These are phyloP conservation scores for Voacanga thouarsii DNA, from an alignment of 257 asterid species.

Conservation along the genomic window DNA sequence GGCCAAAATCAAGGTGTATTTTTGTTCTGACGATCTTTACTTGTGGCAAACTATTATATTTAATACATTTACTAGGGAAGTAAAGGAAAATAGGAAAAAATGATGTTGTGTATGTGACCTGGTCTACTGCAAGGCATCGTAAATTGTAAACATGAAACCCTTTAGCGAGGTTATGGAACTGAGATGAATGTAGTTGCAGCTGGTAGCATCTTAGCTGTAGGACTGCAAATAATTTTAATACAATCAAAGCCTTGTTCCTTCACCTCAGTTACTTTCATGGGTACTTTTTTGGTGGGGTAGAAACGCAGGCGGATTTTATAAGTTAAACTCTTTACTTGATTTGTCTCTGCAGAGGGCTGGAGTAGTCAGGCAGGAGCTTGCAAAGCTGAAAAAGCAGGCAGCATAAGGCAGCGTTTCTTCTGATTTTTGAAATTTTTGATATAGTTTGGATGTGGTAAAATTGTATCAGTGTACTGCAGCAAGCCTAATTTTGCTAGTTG, in stretches of 20 bases:
- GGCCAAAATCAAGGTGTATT: conserved; percentile 76
- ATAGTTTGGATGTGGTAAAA: background rate
- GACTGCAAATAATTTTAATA: background rate
- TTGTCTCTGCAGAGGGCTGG: conserved; percentile 68
- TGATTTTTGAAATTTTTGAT: background rate
- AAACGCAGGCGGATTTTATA: background rate
- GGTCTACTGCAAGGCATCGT: background rate
- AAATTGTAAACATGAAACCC: background rate
- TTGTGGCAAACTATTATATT: background rate
- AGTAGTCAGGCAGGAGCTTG: conserved; percentile 83
- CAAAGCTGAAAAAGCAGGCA: conserved; percentile 60
- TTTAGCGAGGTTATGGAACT: background rate
- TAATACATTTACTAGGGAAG: background rate
- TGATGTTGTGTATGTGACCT: background rate
- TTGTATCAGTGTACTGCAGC: conserved; percentile 5
- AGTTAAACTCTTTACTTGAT: background rate
- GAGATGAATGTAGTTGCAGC: background rate
- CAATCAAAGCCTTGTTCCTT: background rate
- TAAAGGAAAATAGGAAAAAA: background rate
- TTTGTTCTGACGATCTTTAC: background rate
- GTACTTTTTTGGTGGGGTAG: background rate
- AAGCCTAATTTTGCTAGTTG: background rate
- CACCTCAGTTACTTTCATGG: background rate
- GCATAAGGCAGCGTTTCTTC: conserved; percentile 10
- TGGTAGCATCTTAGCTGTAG: background rate